phyloP scores from a whole-genome alignment of 495 filamentous ascomycete species.

The Trichoderma gamsii region DNA sequence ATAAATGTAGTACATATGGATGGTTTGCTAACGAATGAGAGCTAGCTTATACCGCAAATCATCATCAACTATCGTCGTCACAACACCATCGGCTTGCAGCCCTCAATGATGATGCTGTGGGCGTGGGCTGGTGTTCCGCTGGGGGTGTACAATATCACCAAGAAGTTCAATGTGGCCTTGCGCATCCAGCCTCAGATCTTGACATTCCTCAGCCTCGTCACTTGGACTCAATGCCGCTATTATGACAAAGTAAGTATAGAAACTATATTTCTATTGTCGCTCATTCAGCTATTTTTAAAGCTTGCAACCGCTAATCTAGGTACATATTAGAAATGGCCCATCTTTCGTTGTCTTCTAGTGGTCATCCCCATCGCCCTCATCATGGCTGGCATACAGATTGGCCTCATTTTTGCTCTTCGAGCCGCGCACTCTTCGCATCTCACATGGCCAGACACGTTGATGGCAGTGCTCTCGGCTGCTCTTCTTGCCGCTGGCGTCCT shows the following conservation, averaged over 20 bases:
- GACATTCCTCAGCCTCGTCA: conserved; percentile 53
- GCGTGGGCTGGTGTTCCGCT: conserved; percentile 58
- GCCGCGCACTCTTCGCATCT: not conserved
- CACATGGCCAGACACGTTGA: conserved; percentile 50
- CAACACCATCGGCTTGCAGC: conserved; percentile 52
- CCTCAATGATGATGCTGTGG: conserved; percentile 64
- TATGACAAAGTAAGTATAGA: conserved; percentile 43
- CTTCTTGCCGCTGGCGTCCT: conserved; percentile 48
- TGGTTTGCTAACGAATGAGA: conserved; percentile 1
- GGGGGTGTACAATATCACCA: conserved; percentile 59
- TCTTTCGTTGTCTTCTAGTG: not conserved
- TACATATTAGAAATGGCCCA: conserved; percentile 16
- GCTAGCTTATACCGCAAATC: conserved; percentile 58
- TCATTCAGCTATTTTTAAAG: not conserved
- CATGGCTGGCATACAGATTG: conserved; percentile 15
- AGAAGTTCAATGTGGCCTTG: conserved; percentile 55
- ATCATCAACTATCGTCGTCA: conserved; percentile 57
- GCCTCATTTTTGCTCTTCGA: conserved; percentile 21
- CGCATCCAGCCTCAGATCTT: conserved; percentile 57
- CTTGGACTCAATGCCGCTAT: conserved; percentile 60
- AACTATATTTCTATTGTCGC: not conserved
- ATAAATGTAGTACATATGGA: not conserved
- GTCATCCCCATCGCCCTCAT: conserved; percentile 5
- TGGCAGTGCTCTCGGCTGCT: conserved; percentile 54
- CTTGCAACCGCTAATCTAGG: not conserved